Evolutionary conservation across 2,329 filamentous ascomycete species (phyloP).

Genomic region (Chaetomiaceae sp.): DNA sequence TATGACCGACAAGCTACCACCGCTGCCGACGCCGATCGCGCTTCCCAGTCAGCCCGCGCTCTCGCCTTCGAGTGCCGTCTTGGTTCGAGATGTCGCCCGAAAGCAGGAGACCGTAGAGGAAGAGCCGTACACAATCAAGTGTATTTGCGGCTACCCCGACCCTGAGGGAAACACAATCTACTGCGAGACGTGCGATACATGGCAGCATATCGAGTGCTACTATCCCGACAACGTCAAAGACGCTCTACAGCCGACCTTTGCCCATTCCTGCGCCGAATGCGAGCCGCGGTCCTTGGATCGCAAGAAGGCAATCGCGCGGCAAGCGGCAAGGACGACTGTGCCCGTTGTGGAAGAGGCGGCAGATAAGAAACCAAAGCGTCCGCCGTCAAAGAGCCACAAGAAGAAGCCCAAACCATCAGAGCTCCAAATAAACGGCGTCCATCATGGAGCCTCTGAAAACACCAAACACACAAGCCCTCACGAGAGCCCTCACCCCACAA

Average conservation of each 20-base stretch:
- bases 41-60: slow-evolving; percentile 49
- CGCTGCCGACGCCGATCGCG: slow-evolving; percentile 53
- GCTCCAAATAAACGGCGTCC: slow-evolving; percentile 63
- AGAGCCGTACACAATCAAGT: slow-evolving; percentile 93
- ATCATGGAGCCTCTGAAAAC: slow-evolving; percentile 49
- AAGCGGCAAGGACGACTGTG: slow-evolving; percentile 53
- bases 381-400: slow-evolving; percentile 76
- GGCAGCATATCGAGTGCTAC: slow-evolving; percentile 98
- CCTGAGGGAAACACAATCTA: slow-evolving; percentile 98
- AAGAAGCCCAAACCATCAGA: slow-evolving; percentile 76
- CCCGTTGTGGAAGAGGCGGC: slow-evolving; percentile 42
- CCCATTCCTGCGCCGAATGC: slow-evolving; percentile 88
- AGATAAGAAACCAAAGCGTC: slow-evolving; percentile 70
- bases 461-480: slow-evolving; percentile 42
- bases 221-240: slow-evolving; percentile 71
- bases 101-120: slow-evolving; percentile 61
- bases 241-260: slow-evolving; percentile 65
- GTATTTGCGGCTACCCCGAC: slow-evolving; percentile 88
- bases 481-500: slow-evolving; percentile 55
- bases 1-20: slow-evolving; percentile 58
- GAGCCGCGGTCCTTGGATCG: slow-evolving; percentile 70
- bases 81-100: slow-evolving; percentile 40
- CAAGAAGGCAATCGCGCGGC: slow-evolving; percentile 69
- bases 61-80: slow-evolving; percentile 37
- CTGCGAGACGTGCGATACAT: slow-evolving; percentile 92